Evolutionary conservation across 768 basidiomycete species (phyloP), one percentile per base, ranked within the genome.

Genomic region (Stropharia rugosoannulata): DNA sequence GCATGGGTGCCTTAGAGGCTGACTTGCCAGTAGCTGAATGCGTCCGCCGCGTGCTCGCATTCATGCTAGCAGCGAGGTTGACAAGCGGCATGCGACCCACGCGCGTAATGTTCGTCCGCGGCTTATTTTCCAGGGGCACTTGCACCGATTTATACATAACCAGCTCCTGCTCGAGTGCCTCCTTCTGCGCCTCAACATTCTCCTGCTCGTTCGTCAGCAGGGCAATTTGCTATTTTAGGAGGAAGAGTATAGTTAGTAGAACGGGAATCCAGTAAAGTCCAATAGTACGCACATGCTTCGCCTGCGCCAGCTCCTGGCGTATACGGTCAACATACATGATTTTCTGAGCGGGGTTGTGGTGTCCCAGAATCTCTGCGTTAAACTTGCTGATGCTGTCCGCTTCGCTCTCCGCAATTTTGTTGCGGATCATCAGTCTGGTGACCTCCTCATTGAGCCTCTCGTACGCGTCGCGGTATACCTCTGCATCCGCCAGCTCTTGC

Each of bases 301-400:
- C 78, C 53, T 92, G 86, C 2, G 90, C 83, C 47, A 95, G 73
- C 66, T 96, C 93, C 54, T 80, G 75, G 36, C 94, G 80, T 50
- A 97, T 84, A 51, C 85, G 80, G 56, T 95, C 95, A 13, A 97
- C 85, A 62, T 96, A 95, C 68, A 85, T 76, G 63, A 97, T 93
- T 56, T 85, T 83, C 69, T 96, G 94, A 1, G 85, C 84, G 8
- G 90, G 89, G 65, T 95, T 95, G 35, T 81, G 79, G 66, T 95
- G 93, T 0, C 91, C 84, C 15, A 94, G 73, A 55, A 96, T 89
- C 66, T 94, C 85, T 0, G 91, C 89, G 59, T 95, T 95, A 73
- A 93, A 88, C 63, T 78, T 80, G 60, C 89, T 85, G 41, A 96
- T 78, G n/a, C 78, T 74, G 38, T 81, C 76, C 0, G 89, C 84